Evolutionary conservation across 73 alveolate species (phyloP).

Genomic region (Loxodes magnus): DNA sequence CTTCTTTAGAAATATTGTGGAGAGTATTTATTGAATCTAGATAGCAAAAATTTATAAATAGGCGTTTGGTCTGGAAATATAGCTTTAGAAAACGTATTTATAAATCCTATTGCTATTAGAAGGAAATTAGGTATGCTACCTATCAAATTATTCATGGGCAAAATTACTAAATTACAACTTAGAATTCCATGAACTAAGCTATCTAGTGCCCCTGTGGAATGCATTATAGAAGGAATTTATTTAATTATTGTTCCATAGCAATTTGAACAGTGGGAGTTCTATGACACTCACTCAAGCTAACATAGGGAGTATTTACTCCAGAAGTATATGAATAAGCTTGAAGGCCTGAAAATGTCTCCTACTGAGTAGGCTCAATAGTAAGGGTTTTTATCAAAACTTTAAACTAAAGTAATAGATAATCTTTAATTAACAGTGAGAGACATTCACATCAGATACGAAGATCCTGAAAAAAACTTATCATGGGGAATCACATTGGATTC

Average conservation of each 20-base stretch:
- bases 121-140: constrained; percentile 71
- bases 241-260: constrained; percentile 59
- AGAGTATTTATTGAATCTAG: too few relatives aligned
- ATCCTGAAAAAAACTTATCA: constrained; percentile 41
- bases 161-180: constrained; percentile 58
- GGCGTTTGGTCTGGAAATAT: constrained; percentile 87
- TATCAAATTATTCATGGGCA: constrained; percentile 55
- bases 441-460: constrained; percentile 86
- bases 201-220: constrained; percentile 85
- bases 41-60: constrained; percentile 52
- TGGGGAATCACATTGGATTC: constrained; percentile 78
- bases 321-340: background rate
- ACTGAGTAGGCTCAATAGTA: constrained; percentile 36
- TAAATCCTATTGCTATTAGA: constrained; percentile 62
- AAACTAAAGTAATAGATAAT: constrained; percentile 82
- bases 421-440: constrained; percentile 71
- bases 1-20: too few relatives aligned
- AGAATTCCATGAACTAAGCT: constrained; percentile 91
- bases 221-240: constrained; percentile 64
- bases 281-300: constrained; percentile 8
- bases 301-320: background rate
- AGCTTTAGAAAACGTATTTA: constrained; percentile 67
- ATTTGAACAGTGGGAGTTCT: constrained; percentile 40
- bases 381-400: constrained; percentile 70
- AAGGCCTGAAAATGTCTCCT: background rate